Conservation (phyloP, 2,329 filamentous ascomycete genomes). For the Aspergillus udagawae region DNA sequence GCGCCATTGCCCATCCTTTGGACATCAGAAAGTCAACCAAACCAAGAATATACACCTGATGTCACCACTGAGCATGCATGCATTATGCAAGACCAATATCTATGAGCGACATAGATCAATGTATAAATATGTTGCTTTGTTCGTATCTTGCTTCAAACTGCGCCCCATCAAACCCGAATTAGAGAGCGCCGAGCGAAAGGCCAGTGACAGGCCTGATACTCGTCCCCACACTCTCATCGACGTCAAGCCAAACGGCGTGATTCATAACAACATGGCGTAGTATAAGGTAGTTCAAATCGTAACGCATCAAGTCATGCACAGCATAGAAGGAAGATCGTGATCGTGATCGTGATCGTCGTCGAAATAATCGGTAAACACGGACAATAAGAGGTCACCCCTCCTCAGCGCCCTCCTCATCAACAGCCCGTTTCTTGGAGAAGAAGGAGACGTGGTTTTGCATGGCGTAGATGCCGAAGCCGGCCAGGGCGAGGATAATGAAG, state of each 20-base stretch:
- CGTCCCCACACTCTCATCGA: too few species aligned
- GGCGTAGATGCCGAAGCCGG: conserved; percentile 37
- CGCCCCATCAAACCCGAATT: not conserved
- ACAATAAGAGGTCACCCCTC: conserved; percentile 7
- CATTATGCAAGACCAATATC: not conserved
- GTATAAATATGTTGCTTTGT: not conserved
- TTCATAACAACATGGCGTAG: not conserved
- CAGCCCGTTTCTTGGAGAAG: conserved; percentile 25
- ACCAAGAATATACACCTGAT: not conserved
- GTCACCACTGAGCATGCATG: not conserved
- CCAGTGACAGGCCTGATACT: too few species aligned
- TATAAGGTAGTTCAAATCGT: not conserved
- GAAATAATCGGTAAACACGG: not conserved
- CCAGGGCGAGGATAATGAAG: conserved; percentile 44
- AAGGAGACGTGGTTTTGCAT: conserved; percentile 30
- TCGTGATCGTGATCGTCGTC: not conserved
- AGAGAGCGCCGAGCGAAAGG: not conserved
- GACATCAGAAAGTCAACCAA: not conserved
- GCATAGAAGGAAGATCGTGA: not conserved
- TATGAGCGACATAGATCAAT: not conserved
- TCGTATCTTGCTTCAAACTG: not conserved
- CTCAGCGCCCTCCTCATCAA: conserved; percentile 30
- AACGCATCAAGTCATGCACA: not conserved
- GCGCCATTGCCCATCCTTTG: not conserved
- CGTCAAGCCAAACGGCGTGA: not conserved